Evolutionary conservation across 164 flowering plant species (phyloP).

Genomic region (Cinnamomum micranthum): DNA sequence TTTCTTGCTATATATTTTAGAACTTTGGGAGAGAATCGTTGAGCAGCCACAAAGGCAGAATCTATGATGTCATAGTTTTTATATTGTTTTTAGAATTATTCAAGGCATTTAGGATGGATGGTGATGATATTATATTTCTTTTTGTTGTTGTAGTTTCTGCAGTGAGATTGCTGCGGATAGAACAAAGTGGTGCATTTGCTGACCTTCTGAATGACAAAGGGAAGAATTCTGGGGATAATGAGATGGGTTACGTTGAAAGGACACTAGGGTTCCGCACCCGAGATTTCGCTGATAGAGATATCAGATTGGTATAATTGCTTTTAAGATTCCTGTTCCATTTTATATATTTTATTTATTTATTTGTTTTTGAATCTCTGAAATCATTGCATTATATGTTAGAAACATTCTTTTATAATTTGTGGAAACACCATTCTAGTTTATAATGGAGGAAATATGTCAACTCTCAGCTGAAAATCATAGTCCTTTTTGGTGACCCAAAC

Average conservation of each 20-base stretch:
- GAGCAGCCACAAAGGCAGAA: too few relatives aligned
- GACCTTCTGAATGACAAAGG: constrained; percentile 84
- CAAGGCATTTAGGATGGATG: too few relatives aligned
- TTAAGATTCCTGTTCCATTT: not conserved
- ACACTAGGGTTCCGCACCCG: constrained; percentile 82
- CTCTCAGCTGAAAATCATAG: too few relatives aligned
- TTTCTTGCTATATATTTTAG: too few relatives aligned
- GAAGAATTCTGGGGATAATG: constrained; percentile 74
- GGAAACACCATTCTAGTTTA: not conserved
- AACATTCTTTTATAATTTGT: not conserved
- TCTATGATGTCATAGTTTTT: too few relatives aligned
- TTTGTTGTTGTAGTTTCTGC: constrained; percentile 54
- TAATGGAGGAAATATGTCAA: too few relatives aligned
- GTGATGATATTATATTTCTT: not conserved
- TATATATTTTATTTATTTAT: not conserved
- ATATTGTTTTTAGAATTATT: too few relatives aligned
- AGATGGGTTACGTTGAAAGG: constrained; percentile 84
- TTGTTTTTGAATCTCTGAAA: not conserved
- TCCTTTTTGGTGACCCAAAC: too few relatives aligned
- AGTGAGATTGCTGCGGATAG: constrained; percentile 85
- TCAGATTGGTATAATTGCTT: constrained; percentile 56
- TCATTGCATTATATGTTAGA: not conserved
- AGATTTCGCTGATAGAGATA: constrained; percentile 70
- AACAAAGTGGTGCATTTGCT: constrained; percentile 87
- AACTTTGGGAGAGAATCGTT: too few relatives aligned